Base-by-base conservation (phyloP, 1,139 yeast genomes). In the Debaryomyces robertsiae region DNA sequence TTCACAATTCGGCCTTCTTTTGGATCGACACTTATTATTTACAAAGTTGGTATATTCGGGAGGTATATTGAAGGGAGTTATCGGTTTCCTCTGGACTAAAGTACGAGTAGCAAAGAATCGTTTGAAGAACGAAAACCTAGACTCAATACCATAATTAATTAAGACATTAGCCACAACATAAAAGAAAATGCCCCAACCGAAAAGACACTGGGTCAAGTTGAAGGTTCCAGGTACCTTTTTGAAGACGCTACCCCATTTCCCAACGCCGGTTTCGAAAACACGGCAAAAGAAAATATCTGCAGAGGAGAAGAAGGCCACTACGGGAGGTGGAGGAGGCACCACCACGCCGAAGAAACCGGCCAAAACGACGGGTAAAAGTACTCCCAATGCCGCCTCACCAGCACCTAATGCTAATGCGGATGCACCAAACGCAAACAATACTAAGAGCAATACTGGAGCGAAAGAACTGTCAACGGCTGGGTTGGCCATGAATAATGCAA, bases 401-500 rank as follows among this genome's bases (percentile, higher is more conserved):
- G 55, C 58, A 4, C 63, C 63, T 3, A 39, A 32, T 14, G 28
- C 11, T 15, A 24, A 16, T 15, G 31, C 15, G 18, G 38, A 28
- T 6, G 38, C 22, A 6, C 22, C 32, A 10, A 33, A 34, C 9
- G 16, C 38, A 29, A 49, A 48, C 40, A 62, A 56, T 44, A 58
- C 60, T 44, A 63, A 62, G 42, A 69, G 69, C 47, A 70, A 70
- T 48, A 60, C 69, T 3, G 75, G 76, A 4, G 57, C 67, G 34
- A 71, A 70, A 46, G 75, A 69, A 44, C 54, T 64, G 43, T 67
- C 74, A 17, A 69, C 76, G 0, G 65, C 75, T 0, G 76, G 77
- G 0, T 59, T 71, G 41, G 61, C 73, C 6, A 65, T 71, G 69
- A 69, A 69, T 45, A 58, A 63, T 39, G 58, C 63, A 29, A 49